Base-by-base conservation (phyloP, 352 stramenopile genomes). In the Pythium folliculosum region DNA sequence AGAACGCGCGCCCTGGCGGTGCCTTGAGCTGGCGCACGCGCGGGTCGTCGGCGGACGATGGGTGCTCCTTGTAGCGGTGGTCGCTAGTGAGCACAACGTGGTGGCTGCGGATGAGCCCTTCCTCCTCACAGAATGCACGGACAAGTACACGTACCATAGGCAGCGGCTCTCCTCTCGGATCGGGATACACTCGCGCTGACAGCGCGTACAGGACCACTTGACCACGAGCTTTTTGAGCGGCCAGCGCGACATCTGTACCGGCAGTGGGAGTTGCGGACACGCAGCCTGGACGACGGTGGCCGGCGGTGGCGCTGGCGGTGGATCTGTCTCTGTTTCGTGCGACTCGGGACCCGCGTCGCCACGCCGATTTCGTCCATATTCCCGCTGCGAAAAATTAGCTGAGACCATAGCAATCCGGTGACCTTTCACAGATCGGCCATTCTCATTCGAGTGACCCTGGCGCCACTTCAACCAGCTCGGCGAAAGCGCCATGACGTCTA, bases 1-100 rank as follows among this genome's bases (percentile, higher is more conserved):
- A 90, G 63, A 86, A 89, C 0, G 40, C 12, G 14, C 37, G 40
- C 40, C 1, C 2, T 13, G 40, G 1, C 16, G 30, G 8, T 27
- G 23, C 22, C 21, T 75, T 65, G 37, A 69, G 66, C 67, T 86
- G 81, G 19, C 37, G 22, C 17, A 82, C 62, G 16, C 73, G 73
- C 49, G 49, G 72, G 47, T 89, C 75, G 3, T 71, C 66, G 5
- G 54, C 55, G 1, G 58, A 67, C 22, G 72, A 68, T 16, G 80
- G 80, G 51, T 94, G 82, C 58, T 94, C 77, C 68, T 95, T 93
- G 74, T 89, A 89, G 16, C 82, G 82, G 63, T 95, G 84, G 3
- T 77, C 85, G 52, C 84, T 91, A 47, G 30, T 19, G 23, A 5
- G 17, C 12, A 53, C 48, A 30, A n/a, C n/a, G n/a, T 17, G 2